Percentiles rank a stretch among this genome's conserved stretches.
Evolutionary conservation across 2,329 filamentous ascomycete species (phyloP).

Genomic region (Monilinia fructicola): DNA sequence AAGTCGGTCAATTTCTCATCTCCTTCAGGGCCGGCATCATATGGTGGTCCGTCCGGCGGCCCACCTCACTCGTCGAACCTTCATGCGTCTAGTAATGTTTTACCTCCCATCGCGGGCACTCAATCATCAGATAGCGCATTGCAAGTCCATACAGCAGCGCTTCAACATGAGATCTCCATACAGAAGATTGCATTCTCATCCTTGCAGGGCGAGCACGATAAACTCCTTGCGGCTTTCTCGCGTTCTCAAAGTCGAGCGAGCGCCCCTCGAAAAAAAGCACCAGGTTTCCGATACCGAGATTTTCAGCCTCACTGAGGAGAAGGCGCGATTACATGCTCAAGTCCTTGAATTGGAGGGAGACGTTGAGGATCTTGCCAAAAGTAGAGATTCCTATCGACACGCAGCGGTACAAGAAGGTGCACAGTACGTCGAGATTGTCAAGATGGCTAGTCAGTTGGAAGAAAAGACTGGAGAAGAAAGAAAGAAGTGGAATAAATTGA

Average conservation of each 20-base stretch:
- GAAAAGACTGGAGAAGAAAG: slow-evolving; percentile 36
- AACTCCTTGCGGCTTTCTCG: slow-evolving; percentile 52
- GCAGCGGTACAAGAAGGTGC: slow-evolving; percentile 39
- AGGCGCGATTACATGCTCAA: slow-evolving; percentile 49
- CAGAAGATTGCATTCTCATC: slow-evolving; percentile 54
- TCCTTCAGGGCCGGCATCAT: slow-evolving; percentile 33
- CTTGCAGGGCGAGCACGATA: slow-evolving; percentile 54
- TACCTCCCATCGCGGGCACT: slow-evolving; percentile 34
- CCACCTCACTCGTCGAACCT: slow-evolving; percentile 30
- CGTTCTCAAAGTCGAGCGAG: slow-evolving; percentile 50
- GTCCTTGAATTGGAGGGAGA: slow-evolving; percentile 49
- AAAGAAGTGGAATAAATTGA: slow-evolving; percentile 36
- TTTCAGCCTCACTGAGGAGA: slow-evolving; percentile 51
- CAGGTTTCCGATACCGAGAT: slow-evolving; percentile 52
- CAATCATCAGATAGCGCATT: slow-evolving; percentile 35
- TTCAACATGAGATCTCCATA: slow-evolving; percentile 55
- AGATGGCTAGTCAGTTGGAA: slow-evolving; percentile 39
- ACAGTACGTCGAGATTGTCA: slow-evolving; percentile 41
- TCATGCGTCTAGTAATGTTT: slow-evolving; percentile 27
- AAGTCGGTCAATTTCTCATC: slow-evolving; percentile 38
- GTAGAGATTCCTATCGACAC: slow-evolving; percentile 47
- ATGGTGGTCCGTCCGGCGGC: slow-evolving; percentile 28
- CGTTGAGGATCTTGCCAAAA: slow-evolving; percentile 49
- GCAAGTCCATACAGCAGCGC: slow-evolving; percentile 38
- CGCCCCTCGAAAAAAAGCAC: slow-evolving; percentile 51